Conservation (phyloP, 164 flowering plant species). For the Umbilicus rupestris region DNA sequence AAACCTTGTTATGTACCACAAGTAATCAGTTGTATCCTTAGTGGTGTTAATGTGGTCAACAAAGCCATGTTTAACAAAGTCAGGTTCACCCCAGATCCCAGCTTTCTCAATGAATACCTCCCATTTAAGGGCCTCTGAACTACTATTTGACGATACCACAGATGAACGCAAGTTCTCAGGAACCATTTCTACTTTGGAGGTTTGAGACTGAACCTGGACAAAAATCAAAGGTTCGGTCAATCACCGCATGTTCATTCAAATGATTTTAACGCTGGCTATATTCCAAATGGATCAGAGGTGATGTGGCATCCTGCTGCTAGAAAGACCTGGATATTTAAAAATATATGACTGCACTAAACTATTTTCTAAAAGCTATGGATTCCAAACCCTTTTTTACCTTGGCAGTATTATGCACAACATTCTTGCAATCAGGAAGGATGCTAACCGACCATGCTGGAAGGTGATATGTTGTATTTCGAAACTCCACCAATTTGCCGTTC, state of each 20-base stretch:
- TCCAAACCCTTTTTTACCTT: constrained; percentile 35
- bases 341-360: background rate
- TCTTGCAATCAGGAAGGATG: constrained; percentile 95
- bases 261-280: background rate
- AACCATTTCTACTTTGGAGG: constrained; percentile 62
- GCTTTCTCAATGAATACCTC: constrained; percentile 64
- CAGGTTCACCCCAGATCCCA: constrained; percentile 75
- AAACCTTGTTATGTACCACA: constrained; percentile 93
- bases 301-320: background rate
- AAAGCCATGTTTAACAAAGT: constrained; percentile 53
- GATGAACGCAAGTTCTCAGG: constrained; percentile 48
- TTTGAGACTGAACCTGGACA: constrained; percentile 64
- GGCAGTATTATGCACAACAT: constrained; percentile 81
- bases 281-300: background rate
- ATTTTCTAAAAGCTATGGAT: background rate
- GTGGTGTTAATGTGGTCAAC: constrained; percentile 93
- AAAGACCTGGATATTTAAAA: background rate
- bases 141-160: constrained; percentile 20
- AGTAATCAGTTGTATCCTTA: constrained; percentile 87
- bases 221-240: background rate
- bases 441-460: constrained; percentile 99
- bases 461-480: constrained; percentile 61
- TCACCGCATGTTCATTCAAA: background rate
- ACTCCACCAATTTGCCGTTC: constrained; percentile 47
- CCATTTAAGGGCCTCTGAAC: constrained; percentile 46